Evolutionary conservation across 2,329 filamentous ascomycete genomes (phyloP).

Genomic region (Neofusicoccum parvum): DNA sequence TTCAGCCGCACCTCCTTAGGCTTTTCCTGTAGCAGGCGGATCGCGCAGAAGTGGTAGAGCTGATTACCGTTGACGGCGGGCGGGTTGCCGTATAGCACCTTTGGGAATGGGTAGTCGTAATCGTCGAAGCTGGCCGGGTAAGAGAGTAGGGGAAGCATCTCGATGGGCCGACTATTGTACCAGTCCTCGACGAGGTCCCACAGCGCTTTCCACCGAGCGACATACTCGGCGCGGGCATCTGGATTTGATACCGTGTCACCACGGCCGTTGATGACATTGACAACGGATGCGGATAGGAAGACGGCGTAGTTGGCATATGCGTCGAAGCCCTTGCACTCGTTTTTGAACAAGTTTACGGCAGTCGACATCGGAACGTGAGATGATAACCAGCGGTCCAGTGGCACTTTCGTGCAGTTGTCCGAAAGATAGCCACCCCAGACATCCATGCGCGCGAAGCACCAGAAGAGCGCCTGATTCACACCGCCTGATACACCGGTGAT

Average conservation of each 20-base stretch:
- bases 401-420: conserved; percentile 52
- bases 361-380: conserved; percentile 42
- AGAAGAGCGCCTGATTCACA: conserved; percentile 57
- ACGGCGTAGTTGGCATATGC: conserved; percentile 64
- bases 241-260: conserved; percentile 29
- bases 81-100: conserved; percentile 25
- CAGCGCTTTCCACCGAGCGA: conserved; percentile 34
- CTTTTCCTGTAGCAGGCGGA: conserved; percentile 28
- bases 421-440: conserved; percentile 59
- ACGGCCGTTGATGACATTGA: conserved; percentile 28
- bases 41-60: conserved; percentile 26
- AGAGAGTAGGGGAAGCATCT: conserved; percentile 24
- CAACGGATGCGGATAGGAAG: conserved; percentile 55
- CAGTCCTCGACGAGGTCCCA: conserved; percentile 38
- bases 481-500: conserved; percentile 57
- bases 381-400: conserved; percentile 52
- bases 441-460: conserved; percentile 63
- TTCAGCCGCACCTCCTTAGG: conserved; percentile 29
- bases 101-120: conserved; percentile 23
- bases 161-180: conserved; percentile 33
- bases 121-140: conserved; percentile 15
- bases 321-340: conserved; percentile 44
- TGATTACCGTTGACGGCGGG: conserved; percentile 27
- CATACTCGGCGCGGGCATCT: conserved; percentile 25
- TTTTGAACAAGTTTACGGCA: conserved; percentile 44